Base-by-base conservation (phyloP, 805 yeast species). In the Spencermartinsiella europaea region DNA sequence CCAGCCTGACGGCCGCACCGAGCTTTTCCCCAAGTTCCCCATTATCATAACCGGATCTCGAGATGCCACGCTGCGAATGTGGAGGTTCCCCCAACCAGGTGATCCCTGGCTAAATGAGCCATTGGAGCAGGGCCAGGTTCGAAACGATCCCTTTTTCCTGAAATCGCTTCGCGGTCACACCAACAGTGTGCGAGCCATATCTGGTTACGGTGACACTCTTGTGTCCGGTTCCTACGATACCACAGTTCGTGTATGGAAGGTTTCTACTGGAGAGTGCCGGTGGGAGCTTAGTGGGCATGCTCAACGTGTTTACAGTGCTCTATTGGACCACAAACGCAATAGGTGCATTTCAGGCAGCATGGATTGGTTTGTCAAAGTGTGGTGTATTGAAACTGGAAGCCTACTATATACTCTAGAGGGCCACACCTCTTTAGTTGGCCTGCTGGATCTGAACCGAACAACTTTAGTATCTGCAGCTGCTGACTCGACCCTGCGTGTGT, bases 381-480 rank as follows among this genome's bases (percentile, higher is more conserved):
- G 99, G 99, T 90, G 89, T 64, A 70, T 90, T 44, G 79, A 75
- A 35, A 80, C 83, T 15, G 96, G 97, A 5, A 72, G 76, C 49
- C 75, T 83, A 42, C 65, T 85, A 41, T 72, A 80, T 38, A 77
- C 87, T 0, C 69, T 91, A 39, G 88, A 82, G 47, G 97, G 96
- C 1, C 99, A 93, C 64, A 81, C 86, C 1, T 85, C 91, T 10
- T 69, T 93, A 17, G 99, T 93, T 14, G 99, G 98, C 0, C 70
- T 93, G 12, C 71, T 91, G 21, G 87, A 86, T 38, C 74, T 90
- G 5, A 80, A 88, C 4, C 81, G 83, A 21, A 80, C 83, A 31
- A 81, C 79, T 40, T 70, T 93, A 10, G 95, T 91, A 1, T 84
- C 95, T 38, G 99, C 96, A 0, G 98, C 97, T 2, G 98, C 98